Evolutionary conservation across 2,329 filamentous ascomycete species (phyloP).

Genomic region (Venturia effusa): DNA sequence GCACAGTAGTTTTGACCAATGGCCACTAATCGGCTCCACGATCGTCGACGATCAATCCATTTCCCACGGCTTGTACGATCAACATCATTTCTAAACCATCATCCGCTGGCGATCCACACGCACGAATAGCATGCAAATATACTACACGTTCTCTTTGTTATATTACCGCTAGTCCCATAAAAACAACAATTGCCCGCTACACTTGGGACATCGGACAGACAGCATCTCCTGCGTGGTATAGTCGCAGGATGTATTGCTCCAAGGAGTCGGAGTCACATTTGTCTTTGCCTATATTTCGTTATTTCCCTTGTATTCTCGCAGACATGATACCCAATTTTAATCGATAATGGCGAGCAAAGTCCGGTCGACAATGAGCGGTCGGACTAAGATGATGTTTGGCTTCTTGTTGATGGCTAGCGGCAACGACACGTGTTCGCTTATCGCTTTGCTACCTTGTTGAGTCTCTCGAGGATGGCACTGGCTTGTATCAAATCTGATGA

Average conservation of each 20-base stretch:
- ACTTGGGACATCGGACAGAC: neutral
- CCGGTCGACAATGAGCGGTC: neutral
- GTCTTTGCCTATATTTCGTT: neutral
- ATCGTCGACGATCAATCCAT: slow-evolving; percentile 3
- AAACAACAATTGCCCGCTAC: neutral
- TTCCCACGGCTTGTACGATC: neutral
- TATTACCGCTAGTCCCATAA: neutral
- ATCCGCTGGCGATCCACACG: neutral
- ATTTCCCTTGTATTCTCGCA: neutral
- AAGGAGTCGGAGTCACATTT: neutral
- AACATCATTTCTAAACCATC: neutral
- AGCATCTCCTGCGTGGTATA: neutral
- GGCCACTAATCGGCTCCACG: slow-evolving; percentile 5
- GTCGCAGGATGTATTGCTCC: neutral
- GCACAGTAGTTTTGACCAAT: slow-evolving; percentile 1
- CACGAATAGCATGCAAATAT: neutral
- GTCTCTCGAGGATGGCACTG: neutral
- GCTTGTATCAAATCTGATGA: neutral
- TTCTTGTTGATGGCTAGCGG: neutral
- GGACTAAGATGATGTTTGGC: neutral
- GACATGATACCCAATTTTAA: neutral
- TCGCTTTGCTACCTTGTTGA: neutral
- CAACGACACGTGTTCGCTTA: neutral
- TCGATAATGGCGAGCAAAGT: neutral
- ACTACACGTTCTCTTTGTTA: neutral